These are phyloP conservation scores for Penicillium canescens DNA, from an alignment of 495 filamentous ascomycete species.

Conservation along the genomic window DNA sequence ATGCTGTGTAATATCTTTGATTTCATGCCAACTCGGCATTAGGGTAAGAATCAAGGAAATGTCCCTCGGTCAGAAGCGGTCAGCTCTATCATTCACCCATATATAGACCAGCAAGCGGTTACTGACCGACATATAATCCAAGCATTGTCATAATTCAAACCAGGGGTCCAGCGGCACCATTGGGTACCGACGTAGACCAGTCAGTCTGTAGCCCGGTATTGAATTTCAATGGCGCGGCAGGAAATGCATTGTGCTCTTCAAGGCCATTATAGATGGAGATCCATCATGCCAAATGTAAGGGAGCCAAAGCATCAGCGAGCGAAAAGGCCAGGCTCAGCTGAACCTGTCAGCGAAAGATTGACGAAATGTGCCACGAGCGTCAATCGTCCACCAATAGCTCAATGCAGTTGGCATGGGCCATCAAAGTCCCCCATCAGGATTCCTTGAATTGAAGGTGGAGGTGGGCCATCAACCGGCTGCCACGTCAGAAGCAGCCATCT, in stretches of 20 bases:
- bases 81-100: constrained; percentile 6
- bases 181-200: constrained; percentile 4
- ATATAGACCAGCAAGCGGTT: constrained; percentile 4
- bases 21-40: background rate
- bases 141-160: background rate
- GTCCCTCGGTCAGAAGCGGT: constrained; percentile 4
- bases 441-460: constrained; percentile 11
- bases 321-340: constrained; percentile 15
- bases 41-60: constrained; percentile 1
- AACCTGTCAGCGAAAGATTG: background rate
- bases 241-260: background rate
- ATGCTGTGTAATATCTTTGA: background rate
- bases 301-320: constrained; percentile 1
- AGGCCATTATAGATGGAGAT: constrained; percentile 2
- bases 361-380: background rate
- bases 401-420: constrained; percentile 4
- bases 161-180: constrained; percentile 8
- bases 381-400: constrained; percentile 8
- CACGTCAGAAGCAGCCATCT: constrained; percentile 31
- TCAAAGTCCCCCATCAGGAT: constrained; percentile 16
- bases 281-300: constrained; percentile 13
- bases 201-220: background rate
- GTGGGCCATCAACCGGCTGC: constrained; percentile 15
- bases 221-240: background rate
- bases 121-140: constrained; percentile 2